Percentiles rank a stretch among this genome's conserved stretches.
phyloP scores from a whole-genome alignment of 2,329 filamentous ascomycete genomes.

The Purpureocillium lavendulum region DNA sequence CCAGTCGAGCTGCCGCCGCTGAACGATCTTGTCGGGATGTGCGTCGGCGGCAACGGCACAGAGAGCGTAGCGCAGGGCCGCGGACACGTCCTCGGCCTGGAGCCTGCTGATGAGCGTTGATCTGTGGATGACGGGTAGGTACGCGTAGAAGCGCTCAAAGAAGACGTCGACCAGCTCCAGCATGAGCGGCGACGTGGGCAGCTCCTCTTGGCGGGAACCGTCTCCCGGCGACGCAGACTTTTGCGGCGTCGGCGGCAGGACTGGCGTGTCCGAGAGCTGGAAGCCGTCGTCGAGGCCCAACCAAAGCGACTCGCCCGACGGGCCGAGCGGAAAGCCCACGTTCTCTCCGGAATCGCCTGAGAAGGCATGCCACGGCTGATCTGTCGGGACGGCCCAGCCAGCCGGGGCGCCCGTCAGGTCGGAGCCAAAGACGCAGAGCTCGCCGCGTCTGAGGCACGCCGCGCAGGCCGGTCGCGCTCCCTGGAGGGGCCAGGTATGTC shows the following conservation, averaged over 20 bases:
- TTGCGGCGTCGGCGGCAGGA: slow-evolving; percentile 2
- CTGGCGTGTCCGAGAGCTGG: background rate
- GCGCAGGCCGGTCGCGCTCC: background rate
- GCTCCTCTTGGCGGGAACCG: background rate
- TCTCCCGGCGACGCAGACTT: background rate
- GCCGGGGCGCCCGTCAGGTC: no score
- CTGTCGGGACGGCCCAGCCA: no score
- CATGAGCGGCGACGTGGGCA: slow-evolving; percentile 7
- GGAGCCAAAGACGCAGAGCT: slow-evolving; percentile 10
- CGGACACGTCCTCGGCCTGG: slow-evolving; percentile 1
- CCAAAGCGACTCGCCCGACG: slow-evolving; percentile 1
- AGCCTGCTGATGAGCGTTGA: slow-evolving; percentile 1
- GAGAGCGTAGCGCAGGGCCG: slow-evolving; percentile 10
- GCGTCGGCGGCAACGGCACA: slow-evolving; percentile 10
- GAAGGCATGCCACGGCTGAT: no score
- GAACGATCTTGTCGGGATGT: slow-evolving; percentile 11
- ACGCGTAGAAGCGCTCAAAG: slow-evolving; percentile 13
- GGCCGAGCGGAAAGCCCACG: background rate
- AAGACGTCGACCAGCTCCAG: slow-evolving; percentile 13
- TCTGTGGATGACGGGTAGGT: slow-evolving; percentile 13
- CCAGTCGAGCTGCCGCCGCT: slow-evolving; percentile 11
- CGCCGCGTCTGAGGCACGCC: slow-evolving; percentile 13
- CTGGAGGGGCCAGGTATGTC: slow-evolving; percentile 8
- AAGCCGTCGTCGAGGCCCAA: background rate
- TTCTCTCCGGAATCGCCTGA: no score